phyloP scores from a whole-genome alignment of 345 rosid genomes.

The Brassica napus region Da-Ae NC_063446.1:36867501-36868000 shows the following conservation, averaged over 20 bases:
- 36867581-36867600: background rate
- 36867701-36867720: background rate
- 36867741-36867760: too few species aligned
- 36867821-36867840: background rate
- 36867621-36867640: conserved; percentile 80
- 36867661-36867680: conserved; percentile 37
- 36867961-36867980: conserved; percentile 78
- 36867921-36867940: too few species aligned
- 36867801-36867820: background rate
- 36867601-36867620: conserved; percentile 37
- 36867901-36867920: too few species aligned
- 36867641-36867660: conserved; percentile 97
- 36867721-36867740: background rate
- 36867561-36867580: background rate
- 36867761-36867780: background rate
- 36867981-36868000: conserved; percentile 22
- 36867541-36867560: background rate
- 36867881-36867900: too few species aligned
- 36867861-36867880: background rate
- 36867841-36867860: background rate
- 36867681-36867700: background rate
- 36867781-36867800: background rate
- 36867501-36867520: background rate
- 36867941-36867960: conserved; percentile 76
- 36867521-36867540: background rate